Base-by-base conservation (phyloP, 2,329 filamentous ascomycete genomes). In the Fusarium annulatum region DNA sequence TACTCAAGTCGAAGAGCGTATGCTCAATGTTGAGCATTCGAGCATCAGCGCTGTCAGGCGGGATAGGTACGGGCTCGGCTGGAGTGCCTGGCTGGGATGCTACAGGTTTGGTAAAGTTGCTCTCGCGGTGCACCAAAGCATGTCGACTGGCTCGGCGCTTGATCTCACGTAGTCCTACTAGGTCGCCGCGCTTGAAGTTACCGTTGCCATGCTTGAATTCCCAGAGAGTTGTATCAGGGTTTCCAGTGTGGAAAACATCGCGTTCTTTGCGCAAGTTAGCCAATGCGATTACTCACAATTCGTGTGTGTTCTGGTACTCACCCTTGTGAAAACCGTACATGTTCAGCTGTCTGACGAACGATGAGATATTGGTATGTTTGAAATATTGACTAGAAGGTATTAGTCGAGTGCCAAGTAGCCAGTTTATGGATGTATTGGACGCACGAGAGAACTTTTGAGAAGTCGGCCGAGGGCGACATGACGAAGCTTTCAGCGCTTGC, bases 271-370 rank as follows among this genome's bases (percentile, higher is more conserved):
- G 9, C 36, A 38, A 23, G 36, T 77, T 59, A 74, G 69, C 41
- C 30, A 56, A 39, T 9, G 16, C 43, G 39, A 12, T 36, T 51
- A 9, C 42, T 28, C 56, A 26, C 19, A n/a, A n/a, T n/a, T n/a
- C 23, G 23, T 36, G 30, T n/a, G 51, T 21, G 23, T 23, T 51
- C 23, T 28, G 38, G 12, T 26, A 78, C 81, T 52, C 77, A 97
- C 95, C 95, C 93, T 99, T 99, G 82, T 99, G 96, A 83, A 99
- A 99, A 11, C 96, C 96, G 78, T 99, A 99, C 96, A 99, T 99
- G 81, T 99, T 99, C 57, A 99, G 85, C 84, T 99, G 96, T 55
- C 96, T 91, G 56, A 99, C 96, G 82, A 99, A 99, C 2, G 96
- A 98, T 16, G 96, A 98, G 69, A 98, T 97, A 80, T 99, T 99